Conservation (phyloP, 2,329 filamentous ascomycete genomes). For the Cordyceps militaris region DNA sequence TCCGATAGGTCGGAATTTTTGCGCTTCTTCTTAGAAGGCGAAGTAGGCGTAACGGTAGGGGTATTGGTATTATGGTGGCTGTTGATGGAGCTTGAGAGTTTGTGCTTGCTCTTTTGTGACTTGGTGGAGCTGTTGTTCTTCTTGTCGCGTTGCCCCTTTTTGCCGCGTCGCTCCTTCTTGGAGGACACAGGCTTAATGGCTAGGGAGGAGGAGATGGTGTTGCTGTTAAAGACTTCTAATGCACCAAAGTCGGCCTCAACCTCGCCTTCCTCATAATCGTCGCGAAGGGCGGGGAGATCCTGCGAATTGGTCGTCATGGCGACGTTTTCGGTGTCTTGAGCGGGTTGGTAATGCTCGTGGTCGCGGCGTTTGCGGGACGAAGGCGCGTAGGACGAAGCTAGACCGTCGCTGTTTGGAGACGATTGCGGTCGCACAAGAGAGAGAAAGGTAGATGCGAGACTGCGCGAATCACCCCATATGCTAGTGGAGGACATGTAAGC, state of each 20-base stretch:
- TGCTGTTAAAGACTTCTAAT: conserved; percentile 34
- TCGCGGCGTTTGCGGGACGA: background rate
- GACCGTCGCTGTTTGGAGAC: conserved; percentile 18
- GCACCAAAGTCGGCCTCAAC: conserved; percentile 27
- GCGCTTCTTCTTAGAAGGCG: conserved; percentile 26
- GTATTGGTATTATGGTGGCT: background rate
- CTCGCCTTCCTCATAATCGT: conserved; percentile 18
- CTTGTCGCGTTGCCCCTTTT: conserved; percentile 20
- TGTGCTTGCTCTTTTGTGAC: conserved; percentile 15
- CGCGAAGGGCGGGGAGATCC: conserved; percentile 15
- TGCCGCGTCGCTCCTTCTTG: conserved; percentile 27
- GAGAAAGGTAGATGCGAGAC: conserved; percentile 26
- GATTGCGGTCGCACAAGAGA: conserved; percentile 24
- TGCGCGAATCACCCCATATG: conserved; percentile 27
- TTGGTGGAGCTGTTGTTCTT: conserved; percentile 13
- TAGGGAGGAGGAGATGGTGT: conserved; percentile 26
- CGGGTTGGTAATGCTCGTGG: background rate
- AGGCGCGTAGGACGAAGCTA: conserved; percentile 13
- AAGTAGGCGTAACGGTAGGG: background rate
- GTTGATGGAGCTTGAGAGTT: conserved; percentile 11
- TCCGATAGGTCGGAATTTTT: conserved; percentile 24
- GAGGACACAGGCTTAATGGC: conserved; percentile 15
- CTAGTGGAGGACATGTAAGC: conserved; percentile 23
- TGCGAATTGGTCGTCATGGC: conserved; percentile 9
- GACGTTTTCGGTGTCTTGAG: conserved; percentile 14